Conservation (phyloP, 208 protist species). For the Acanthamoeba triangularis region DNA sequence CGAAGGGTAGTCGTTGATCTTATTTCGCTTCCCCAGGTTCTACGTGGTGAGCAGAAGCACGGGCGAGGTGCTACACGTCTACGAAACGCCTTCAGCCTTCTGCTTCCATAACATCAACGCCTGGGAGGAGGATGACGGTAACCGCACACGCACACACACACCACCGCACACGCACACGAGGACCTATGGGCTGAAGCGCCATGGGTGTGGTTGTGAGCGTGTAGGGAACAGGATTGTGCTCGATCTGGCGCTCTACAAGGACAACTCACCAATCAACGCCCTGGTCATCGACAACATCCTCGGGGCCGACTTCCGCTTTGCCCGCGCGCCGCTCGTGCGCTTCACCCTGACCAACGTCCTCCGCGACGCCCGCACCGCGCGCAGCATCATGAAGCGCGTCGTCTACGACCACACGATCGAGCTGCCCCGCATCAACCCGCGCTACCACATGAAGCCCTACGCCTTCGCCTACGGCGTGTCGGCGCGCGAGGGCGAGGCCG, state of each 20-base stretch:
- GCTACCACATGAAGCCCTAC: conserved; percentile 8
- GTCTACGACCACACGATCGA: background rate
- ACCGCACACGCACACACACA: too few relatives aligned
- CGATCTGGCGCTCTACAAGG: conserved; percentile 1
- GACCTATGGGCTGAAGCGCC: background rate
- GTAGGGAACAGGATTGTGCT: conserved; percentile 6
- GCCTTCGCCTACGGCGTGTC: background rate
- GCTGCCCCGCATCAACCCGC: conserved; percentile 27
- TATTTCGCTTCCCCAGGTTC: background rate
- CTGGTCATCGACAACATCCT: background rate
- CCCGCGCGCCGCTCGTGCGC: background rate
- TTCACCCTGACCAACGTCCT: conserved; percentile 15
- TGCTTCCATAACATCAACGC: conserved; percentile 45
- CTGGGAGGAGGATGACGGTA: conserved; percentile 40
- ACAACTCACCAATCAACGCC: background rate
- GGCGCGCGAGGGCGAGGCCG: background rate
- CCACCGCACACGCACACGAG: too few relatives aligned
- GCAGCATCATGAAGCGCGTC: background rate
- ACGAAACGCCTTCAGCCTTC: background rate
- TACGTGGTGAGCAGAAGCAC: background rate
- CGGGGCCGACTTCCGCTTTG: background rate
- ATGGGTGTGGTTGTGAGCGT: background rate
- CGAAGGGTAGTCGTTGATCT: too few relatives aligned
- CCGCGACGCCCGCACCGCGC: background rate
- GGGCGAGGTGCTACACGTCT: background rate